phyloP scores from a whole-genome alignment of 1,284 basidiomycete species.

The Wallemia mellicola region DNA sequence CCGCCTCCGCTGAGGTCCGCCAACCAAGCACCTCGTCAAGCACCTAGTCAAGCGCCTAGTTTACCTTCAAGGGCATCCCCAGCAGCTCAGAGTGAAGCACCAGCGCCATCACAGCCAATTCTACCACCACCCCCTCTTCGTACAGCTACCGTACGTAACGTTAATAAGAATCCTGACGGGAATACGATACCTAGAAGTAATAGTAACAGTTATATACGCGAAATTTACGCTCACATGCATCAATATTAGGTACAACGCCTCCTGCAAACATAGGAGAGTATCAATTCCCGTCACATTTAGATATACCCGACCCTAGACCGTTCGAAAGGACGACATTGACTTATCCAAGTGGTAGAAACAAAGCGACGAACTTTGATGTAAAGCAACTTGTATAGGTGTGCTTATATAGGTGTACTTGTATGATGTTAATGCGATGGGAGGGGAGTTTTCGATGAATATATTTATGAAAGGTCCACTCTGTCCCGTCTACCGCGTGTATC shows the following conservation, averaged over 20 bases:
- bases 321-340: conserved; percentile 23
- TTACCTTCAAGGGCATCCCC: too few relatives aligned
- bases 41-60: too few relatives aligned
- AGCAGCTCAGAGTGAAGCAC: too few relatives aligned
- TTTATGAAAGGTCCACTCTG: too few relatives aligned
- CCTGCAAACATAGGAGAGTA: conserved; percentile 35
- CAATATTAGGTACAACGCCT: conserved; percentile 19
- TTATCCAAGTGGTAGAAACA: conserved; percentile 31
- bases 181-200: too few relatives aligned
- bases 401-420: too few relatives aligned
- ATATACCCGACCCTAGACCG: conserved; percentile 41
- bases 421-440: too few relatives aligned
- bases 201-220: not conserved
- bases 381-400: conserved; percentile 2
- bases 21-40: too few relatives aligned
- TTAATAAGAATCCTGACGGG: not conserved
- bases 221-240: not conserved
- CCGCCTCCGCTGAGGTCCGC: not conserved
- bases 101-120: too few relatives aligned
- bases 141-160: not conserved
- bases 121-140: not conserved
- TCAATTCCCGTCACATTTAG: conserved; percentile 29
- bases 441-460: too few relatives aligned
- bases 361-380: conserved; percentile 33
- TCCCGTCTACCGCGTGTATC: too few relatives aligned